phyloP scores from a whole-genome alignment of 345 rosid genomes.

The Gossypium ekmanianum region DNA sequence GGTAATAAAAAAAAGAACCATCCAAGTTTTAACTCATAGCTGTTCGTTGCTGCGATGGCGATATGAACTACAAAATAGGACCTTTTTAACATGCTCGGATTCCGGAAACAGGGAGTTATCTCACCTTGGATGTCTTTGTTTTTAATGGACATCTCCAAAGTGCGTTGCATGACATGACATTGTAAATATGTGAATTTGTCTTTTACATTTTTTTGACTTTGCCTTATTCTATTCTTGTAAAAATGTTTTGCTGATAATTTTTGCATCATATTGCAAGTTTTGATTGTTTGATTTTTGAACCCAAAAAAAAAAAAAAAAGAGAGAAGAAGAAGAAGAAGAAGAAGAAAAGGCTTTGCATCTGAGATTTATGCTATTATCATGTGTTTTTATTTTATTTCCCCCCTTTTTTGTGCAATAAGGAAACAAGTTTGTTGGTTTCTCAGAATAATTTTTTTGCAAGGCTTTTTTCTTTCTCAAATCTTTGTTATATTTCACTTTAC shows the following conservation, averaged over 20 bases:
- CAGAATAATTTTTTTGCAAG: no score
- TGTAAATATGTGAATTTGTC: conserved; percentile 18
- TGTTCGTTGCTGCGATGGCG: conserved; percentile 6
- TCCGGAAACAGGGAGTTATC: conserved; percentile 12
- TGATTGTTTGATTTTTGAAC: not conserved
- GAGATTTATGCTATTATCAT: not conserved
- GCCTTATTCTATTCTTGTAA: conserved; percentile 2
- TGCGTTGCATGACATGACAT: conserved; percentile 16
- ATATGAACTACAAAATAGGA: conserved; percentile 12
- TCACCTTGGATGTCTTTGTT: conserved; percentile 28
- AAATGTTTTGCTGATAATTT: conserved; percentile 3
- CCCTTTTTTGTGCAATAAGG: no score
- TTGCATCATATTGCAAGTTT: not conserved
- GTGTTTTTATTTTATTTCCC: not conserved
- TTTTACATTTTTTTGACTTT: not conserved
- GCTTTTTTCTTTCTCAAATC: no score
- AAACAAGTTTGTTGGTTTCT: no score
- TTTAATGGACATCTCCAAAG: conserved; percentile 32
- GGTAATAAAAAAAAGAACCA: conserved; percentile 9
- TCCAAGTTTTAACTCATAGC: not conserved
- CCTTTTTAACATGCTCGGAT: not conserved
- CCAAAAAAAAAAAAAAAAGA: not conserved
- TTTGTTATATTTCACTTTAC: not conserved
- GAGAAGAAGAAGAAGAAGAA: no score
- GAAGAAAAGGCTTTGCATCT: not conserved